Conservation (phyloP, 352 stramenopile species). For the Peronospora farinosa region DNA sequence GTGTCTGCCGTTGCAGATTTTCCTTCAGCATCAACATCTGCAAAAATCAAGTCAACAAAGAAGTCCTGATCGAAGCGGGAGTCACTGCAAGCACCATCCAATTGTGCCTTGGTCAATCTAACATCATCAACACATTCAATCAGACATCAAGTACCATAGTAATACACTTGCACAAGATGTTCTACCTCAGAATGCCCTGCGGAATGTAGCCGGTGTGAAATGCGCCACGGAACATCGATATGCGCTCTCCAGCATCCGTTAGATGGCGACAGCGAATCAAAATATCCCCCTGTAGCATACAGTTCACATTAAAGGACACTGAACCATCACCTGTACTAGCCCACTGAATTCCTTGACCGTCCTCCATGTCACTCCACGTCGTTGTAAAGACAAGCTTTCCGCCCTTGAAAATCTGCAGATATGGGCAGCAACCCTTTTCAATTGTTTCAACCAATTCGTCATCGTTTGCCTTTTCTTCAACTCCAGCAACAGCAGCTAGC, state of each 20-base stretch:
- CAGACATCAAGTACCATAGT: conserved; percentile 1
- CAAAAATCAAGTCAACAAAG: conserved; percentile 96
- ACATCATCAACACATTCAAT: conserved; percentile 1
- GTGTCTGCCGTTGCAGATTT: conserved; percentile 19
- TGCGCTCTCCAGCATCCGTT: conserved; percentile 77
- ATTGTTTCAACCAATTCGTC: conserved; percentile 55
- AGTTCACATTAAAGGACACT: conserved; percentile 92
- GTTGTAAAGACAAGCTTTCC: conserved; percentile 95
- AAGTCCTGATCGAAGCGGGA: conserved; percentile 92
- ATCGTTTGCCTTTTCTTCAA: conserved; percentile 24
- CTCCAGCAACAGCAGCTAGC: conserved; percentile 5
- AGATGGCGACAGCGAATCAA: conserved; percentile 94
- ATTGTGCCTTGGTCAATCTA: conserved; percentile 92
- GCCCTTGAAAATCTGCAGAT: conserved; percentile 97
- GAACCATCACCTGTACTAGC: conserved; percentile 80
- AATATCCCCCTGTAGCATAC: conserved; percentile 95
- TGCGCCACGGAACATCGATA: conserved; percentile 96
- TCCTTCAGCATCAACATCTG: conserved; percentile 82
- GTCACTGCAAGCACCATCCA: conserved; percentile 93
- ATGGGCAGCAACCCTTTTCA: conserved; percentile 92
- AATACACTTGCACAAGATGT: background rate
- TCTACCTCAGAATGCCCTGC: conserved; percentile 89
- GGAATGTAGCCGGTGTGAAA: conserved; percentile 98
- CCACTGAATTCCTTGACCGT: conserved; percentile 89
- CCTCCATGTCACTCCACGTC: conserved; percentile 81